Evolutionary conservation across 2,329 filamentous ascomycete genomes (phyloP).

Genomic region (Aureobasidium sp.): DNA sequence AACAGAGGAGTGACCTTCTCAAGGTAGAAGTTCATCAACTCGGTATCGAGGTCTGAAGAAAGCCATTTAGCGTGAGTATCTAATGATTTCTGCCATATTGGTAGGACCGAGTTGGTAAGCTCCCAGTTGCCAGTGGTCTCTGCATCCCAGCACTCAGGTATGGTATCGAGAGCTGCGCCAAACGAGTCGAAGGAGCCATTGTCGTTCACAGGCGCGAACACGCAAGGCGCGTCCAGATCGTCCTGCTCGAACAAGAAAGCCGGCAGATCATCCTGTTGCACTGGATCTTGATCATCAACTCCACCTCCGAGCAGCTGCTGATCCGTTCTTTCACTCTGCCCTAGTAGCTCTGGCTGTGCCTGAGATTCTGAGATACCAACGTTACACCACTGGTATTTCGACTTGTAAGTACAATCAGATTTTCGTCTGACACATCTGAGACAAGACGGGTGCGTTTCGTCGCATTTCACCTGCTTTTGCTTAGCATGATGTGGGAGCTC

Average conservation of each 20-base stretch:
- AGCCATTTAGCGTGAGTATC: no score
- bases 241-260: no score
- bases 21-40: neutral
- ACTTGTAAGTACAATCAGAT: neutral
- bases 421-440: neutral
- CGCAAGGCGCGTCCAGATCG: no score
- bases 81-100: neutral
- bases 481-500: neutral
- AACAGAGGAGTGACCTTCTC: neutral
- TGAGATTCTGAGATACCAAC: neutral
- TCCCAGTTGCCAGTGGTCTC: neutral
- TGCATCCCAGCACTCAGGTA: neutral
- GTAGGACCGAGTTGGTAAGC: neutral
- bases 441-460: neutral
- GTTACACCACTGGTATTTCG: neutral
- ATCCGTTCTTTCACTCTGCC: neutral
- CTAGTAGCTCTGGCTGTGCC: neutral
- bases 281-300: no score
- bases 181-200: neutral
- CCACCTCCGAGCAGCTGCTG: no score
- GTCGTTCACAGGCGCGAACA: neutral
- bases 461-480: neutral
- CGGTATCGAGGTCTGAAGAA: neutral
- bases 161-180: neutral
- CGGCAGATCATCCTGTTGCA: no score